phyloP scores from a whole-genome alignment of 768 basidiomycete genomes.

The Suillus weaverae region DNA sequence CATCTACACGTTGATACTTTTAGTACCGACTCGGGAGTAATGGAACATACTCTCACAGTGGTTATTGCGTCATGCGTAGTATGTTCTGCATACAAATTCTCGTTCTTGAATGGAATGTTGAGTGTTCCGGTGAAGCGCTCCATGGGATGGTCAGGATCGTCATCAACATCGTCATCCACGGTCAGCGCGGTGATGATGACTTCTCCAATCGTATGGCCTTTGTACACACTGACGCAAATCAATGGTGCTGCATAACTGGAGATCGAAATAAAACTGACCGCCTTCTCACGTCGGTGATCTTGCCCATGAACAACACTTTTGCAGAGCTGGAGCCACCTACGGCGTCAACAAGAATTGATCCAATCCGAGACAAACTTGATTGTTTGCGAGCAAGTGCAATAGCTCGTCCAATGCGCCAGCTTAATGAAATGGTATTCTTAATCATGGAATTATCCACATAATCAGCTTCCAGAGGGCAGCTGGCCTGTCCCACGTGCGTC shows the following conservation, averaged over 20 bases:
- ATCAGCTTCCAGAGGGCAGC: slow-evolving; percentile 39
- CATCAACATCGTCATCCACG: slow-evolving; percentile 29
- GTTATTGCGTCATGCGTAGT: slow-evolving; percentile 29
- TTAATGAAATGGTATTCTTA: slow-evolving; percentile 54
- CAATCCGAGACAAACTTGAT: slow-evolving; percentile 41
- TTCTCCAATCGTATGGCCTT: slow-evolving; percentile 42
- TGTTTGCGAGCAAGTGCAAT: slow-evolving; percentile 51
- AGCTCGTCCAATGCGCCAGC: slow-evolving; percentile 64
- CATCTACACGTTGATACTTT: slow-evolving; percentile 33
- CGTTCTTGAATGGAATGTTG: slow-evolving; percentile 62
- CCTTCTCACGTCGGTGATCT: slow-evolving; percentile 53
- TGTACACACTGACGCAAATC: slow-evolving; percentile 22
- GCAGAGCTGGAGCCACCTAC: slow-evolving; percentile 37
- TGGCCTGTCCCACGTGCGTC: slow-evolving; percentile 46
- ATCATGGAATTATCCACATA: slow-evolving; percentile 43
- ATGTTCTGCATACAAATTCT: slow-evolving; percentile 53
- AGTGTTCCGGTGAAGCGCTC: slow-evolving; percentile 34
- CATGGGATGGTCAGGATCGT: slow-evolving; percentile 19
- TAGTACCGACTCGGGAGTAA: not conserved
- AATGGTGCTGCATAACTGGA: not conserved
- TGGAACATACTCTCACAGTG: slow-evolving; percentile 15
- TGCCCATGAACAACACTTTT: slow-evolving; percentile 54
- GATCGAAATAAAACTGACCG: slow-evolving; percentile 18
- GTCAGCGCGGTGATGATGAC: slow-evolving; percentile 32
- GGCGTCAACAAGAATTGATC: slow-evolving; percentile 34